phyloP scores from a whole-genome alignment of 768 basidiomycete genomes.

The Pleurotus platypus region DNA sequence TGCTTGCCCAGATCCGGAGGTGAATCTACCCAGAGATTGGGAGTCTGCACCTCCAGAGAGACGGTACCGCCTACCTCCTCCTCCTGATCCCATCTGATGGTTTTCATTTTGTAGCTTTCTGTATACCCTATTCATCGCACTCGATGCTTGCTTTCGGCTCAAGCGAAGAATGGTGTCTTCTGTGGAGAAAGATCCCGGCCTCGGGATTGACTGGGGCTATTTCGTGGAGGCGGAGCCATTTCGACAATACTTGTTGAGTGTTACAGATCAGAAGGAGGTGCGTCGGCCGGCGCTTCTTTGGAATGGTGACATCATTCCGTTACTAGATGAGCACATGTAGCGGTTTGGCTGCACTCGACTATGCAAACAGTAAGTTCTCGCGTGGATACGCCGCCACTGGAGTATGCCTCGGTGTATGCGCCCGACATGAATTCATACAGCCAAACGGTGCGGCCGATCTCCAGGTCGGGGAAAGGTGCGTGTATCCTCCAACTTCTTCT shows the following conservation, averaged over 20 bases:
- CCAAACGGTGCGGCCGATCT: constrained; percentile 13
- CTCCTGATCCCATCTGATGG: neutral
- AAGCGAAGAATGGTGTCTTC: constrained; percentile 11
- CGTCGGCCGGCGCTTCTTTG: too few relatives aligned
- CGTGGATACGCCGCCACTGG: constrained; percentile 10
- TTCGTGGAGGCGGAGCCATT: constrained; percentile 13
- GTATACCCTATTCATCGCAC: constrained; percentile 7
- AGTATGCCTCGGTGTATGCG: constrained; percentile 11
- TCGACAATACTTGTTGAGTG: constrained; percentile 3
- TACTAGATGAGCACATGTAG: constrained; percentile 14
- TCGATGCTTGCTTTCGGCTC: constrained; percentile 12
- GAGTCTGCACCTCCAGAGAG: constrained; percentile 9
- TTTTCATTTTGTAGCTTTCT: constrained; percentile 2
- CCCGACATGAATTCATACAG: constrained; percentile 11
- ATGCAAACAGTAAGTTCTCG: constrained; percentile 13
- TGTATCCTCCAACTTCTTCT: neutral
- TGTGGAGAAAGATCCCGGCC: constrained; percentile 12
- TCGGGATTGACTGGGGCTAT: constrained; percentile 18
- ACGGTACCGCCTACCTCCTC: neutral
- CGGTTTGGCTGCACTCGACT: constrained; percentile 11
- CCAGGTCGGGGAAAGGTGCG: constrained; percentile 5
- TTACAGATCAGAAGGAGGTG: constrained; percentile 10
- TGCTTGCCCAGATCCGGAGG: constrained; percentile 23
- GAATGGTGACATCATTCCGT: too few relatives aligned
- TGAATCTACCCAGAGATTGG: constrained; percentile 21